These are phyloP conservation scores for Clavispora fructus DNA, from an alignment of 805 yeast species.

Conservation along the genomic window DNA sequence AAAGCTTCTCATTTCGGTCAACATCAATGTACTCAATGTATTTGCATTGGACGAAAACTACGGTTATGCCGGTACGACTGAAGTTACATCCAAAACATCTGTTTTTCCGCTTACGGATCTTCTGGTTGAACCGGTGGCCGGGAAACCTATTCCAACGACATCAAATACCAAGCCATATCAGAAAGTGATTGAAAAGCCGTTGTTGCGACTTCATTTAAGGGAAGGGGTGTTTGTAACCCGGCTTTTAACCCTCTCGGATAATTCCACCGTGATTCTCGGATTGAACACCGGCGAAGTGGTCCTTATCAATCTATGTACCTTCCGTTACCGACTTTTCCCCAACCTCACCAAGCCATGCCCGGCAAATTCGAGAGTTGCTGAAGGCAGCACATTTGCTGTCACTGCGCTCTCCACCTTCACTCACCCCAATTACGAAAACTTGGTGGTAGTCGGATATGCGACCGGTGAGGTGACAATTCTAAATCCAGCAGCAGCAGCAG, in stretches of 20 bases:
- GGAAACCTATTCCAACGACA: neutral
- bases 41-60: conserved; percentile 29
- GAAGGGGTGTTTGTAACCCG: conserved; percentile 35
- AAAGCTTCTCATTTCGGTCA: conserved; percentile 39
- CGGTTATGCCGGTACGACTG: conserved; percentile 18
- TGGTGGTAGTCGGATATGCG: conserved; percentile 37
- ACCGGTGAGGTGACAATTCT: conserved; percentile 14
- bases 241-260: conserved; percentile 26
- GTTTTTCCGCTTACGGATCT: conserved; percentile 16
- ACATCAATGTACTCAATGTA: conserved; percentile 47
- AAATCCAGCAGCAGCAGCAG: conserved; percentile 10
- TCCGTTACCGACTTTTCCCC: conserved; percentile 40
- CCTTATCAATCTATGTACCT: conserved; percentile 50
- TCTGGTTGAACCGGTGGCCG: conserved; percentile 3
- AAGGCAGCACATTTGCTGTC: conserved; percentile 22
- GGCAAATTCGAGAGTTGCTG: conserved; percentile 19
- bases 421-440: conserved; percentile 36
- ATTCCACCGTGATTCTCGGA: conserved; percentile 54
- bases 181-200: conserved; percentile 40
- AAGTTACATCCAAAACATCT: conserved; percentile 17
- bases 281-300: conserved; percentile 63
- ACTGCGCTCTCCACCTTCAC: conserved; percentile 18
- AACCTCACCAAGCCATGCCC: conserved; percentile 22
- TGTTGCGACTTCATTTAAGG: conserved; percentile 38
- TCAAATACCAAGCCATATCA: conserved; percentile 13